These are phyloP conservation scores for Lenzites betulinus DNA, from an alignment of 768 basidiomycete genomes.

Conservation along the genomic window DNA sequence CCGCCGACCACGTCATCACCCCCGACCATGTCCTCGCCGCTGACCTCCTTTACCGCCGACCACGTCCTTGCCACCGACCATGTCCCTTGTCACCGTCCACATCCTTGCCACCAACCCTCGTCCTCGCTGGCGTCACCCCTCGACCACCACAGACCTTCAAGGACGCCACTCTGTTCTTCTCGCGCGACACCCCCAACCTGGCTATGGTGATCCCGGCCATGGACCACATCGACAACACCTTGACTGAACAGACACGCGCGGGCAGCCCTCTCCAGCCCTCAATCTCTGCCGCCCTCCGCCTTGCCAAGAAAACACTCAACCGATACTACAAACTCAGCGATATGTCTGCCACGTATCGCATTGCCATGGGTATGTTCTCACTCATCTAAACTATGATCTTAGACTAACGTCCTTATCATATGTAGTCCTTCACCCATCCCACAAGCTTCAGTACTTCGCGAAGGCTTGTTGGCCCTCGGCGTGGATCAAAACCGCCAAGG, in stretches of 20 bases:
- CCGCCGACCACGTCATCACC: too few species aligned
- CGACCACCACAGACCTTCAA: conserved; percentile 1
- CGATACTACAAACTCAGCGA: conserved; percentile 32
- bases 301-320: conserved; percentile 30
- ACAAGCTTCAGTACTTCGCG: conserved; percentile 19
- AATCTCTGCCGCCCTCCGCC: conserved; percentile 8
- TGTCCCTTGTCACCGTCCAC: too few species aligned
- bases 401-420: background rate
- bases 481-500: conserved; percentile 12
- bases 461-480: background rate
- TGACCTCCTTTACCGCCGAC: too few species aligned
- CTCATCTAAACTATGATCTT: background rate
- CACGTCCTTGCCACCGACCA: too few species aligned
- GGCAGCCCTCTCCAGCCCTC: background rate
- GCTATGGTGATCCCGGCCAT: conserved; percentile 31
- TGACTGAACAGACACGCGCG: conserved; percentile 12
- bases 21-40: too few species aligned
- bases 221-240: conserved; percentile 31
- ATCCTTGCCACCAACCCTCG: background rate
- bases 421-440: conserved; percentile 15
- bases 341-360: conserved; percentile 27
- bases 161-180: conserved; percentile 24
- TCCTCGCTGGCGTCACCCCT: background rate
- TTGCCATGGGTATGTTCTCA: conserved; percentile 31
- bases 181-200: conserved; percentile 18